Conservation (phyloP, 2,329 filamentous ascomycete genomes). For the Penicillium hordei region DNA sequence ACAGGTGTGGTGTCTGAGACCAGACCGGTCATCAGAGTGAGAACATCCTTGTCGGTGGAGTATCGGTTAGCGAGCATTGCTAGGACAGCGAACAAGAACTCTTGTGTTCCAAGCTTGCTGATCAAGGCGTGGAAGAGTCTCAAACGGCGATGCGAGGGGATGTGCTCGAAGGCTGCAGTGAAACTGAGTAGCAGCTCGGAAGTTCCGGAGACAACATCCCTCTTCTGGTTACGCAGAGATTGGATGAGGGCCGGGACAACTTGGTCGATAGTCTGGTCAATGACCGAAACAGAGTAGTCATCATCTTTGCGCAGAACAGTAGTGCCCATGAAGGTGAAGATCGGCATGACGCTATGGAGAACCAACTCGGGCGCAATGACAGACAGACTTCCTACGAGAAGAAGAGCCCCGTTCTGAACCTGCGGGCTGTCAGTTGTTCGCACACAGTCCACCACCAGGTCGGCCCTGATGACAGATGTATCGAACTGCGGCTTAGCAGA, state of each 20-base stretch:
- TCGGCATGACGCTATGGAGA: slow-evolving; percentile 96
- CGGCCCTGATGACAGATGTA: slow-evolving; percentile 76
- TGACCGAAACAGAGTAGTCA: slow-evolving; percentile 94
- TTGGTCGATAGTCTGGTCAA: slow-evolving; percentile 88
- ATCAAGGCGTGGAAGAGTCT: slow-evolving; percentile 82
- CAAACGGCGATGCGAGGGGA: slow-evolving; percentile 80
- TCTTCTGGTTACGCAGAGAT: slow-evolving; percentile 75
- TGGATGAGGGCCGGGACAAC: slow-evolving; percentile 89
- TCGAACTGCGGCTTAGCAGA: slow-evolving; percentile 60
- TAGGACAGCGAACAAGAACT: slow-evolving; percentile 84
- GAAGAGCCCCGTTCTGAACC: slow-evolving; percentile 86
- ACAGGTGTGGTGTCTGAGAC: slow-evolving; percentile 70
- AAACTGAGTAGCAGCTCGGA: slow-evolving; percentile 94
- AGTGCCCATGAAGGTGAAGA: slow-evolving; percentile 96
- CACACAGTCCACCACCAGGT: slow-evolving; percentile 90
- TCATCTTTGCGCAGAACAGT: slow-evolving; percentile 90
- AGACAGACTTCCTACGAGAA: slow-evolving; percentile 83
- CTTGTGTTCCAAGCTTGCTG: slow-evolving; percentile 77
- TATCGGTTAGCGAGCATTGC: slow-evolving; percentile 91
- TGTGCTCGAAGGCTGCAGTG: slow-evolving; percentile 92
- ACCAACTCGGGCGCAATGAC: slow-evolving; percentile 86
- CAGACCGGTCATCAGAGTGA: slow-evolving; percentile 73
- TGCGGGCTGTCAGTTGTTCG: slow-evolving; percentile 88
- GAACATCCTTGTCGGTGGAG: slow-evolving; percentile 69
- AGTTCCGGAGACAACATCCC: slow-evolving; percentile 75